Percentiles rank a stretch among this genome's conserved stretches.
These are phyloP conservation scores for Neonectria punicea DNA, from an alignment of 2,329 filamentous ascomycete species.

Conservation along the genomic window DNA sequence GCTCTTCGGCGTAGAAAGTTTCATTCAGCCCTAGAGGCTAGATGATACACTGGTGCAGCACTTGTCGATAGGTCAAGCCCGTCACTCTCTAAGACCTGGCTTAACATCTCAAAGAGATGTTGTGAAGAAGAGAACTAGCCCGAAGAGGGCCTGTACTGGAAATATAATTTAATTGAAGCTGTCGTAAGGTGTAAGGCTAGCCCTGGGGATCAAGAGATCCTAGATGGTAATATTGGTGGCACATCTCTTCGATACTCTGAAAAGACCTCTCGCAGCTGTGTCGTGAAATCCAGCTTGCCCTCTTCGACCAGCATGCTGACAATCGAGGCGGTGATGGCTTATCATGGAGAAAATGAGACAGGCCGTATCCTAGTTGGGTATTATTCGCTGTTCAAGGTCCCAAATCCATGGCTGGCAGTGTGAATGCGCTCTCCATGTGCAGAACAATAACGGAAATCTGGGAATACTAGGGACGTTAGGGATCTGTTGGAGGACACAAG, in stretches of 20 bases:
- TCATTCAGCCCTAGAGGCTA: not conserved
- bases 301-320: not conserved
- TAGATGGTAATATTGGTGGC: not conserved
- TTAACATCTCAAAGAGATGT: not conserved
- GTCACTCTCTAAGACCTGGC: conserved; percentile 1
- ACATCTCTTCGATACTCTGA: not conserved
- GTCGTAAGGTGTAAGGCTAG: not conserved
- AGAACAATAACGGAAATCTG: conserved; percentile 12
- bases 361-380: not conserved
- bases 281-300: not conserved
- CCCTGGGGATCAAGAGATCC: not conserved
- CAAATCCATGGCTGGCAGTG: not conserved
- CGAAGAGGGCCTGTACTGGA: not conserved
- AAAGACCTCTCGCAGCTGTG: not conserved
- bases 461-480: conserved; percentile 8
- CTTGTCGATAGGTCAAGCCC: not conserved
- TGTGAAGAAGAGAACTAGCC: not conserved
- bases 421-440: conserved; percentile 4
- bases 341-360: not conserved
- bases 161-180: not conserved
- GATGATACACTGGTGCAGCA: not conserved
- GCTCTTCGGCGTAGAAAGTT: not conserved
- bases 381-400: not conserved
- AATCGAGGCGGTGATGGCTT: not conserved
- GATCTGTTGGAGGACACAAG: conserved; percentile 1